Base-by-base conservation (phyloP, 345 rosid genomes). In the Brassica juncea region DNA sequence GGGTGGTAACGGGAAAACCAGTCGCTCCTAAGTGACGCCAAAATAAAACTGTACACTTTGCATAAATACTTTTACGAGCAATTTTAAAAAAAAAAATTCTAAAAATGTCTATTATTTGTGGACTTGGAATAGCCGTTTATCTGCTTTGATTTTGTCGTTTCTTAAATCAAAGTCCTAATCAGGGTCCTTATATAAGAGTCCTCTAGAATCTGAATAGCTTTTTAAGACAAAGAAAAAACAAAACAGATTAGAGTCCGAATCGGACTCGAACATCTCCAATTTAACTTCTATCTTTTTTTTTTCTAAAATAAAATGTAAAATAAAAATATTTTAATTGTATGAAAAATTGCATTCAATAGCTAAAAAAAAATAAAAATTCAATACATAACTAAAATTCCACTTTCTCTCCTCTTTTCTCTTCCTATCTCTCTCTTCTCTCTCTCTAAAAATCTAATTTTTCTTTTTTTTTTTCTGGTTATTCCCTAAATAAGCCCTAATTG, bases 1-100 rank as follows among this genome's bases (percentile, higher is more conserved):
- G 21, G 21, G 21, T 19, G 21, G 21, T 19, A 19, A 19, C 21
- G 21, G 21, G 21, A 19, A 19, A 19, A 19, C 21, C 21, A 19
- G 21, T 19, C 21, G 21, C 21, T 19, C 21, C 21, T 19, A 19
- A 31, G 10, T 61, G 2, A 62, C 2, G 19, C 37, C 37, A 62
- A 62, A 62, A 28, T 32, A 12, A 64, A 64, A 63, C 8, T 64
- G 15, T 31, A 63, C 52, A 66, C 70, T 65, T 65, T 4, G 49
- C 8, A 65, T 16, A 4, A 1, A 66, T 10, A 66, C n/a, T 35
- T 34, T 21, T 58, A 58, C 62, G 30, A 23, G 4, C 62, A 58
- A 21, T 57, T 21, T n/a, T 0, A 14, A 8, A 31, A 31, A 44
- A 4, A 3, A 47, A 47, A 47, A 62, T 19, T 9, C 14, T 9